Evolutionary conservation across 345 rosid species (phyloP), one percentile per base, ranked within the genome.

Genomic region (Theobroma cacao): DNA sequence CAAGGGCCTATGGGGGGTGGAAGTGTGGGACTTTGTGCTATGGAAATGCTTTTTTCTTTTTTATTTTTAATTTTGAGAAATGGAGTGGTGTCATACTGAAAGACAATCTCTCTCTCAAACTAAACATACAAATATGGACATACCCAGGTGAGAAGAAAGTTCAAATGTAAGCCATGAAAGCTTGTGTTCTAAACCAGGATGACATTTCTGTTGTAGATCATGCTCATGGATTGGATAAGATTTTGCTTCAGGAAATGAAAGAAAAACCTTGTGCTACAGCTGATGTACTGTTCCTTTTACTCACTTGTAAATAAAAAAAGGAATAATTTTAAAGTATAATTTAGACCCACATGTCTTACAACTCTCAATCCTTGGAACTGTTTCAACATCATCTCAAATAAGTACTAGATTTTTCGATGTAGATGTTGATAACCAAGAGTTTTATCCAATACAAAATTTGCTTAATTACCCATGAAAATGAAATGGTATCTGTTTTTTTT

Each of bases 1-100:
- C 86, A 75, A 83, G 86, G 87, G 75, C 72, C 65, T 77, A 79
- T 77, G 86, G 86, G 87, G 86, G 82, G 36, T 2, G 14, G 78
- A 48, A 78, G 80, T 45, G 88, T 80, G 79, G 86, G 84, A 56
- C 77, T 82, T 83, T 74, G 86, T 77, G 87, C 38, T 38, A 75
- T 81, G 62, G 59, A 77, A 87, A 79, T 82, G 83, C 80, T 3
- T 80, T 80, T n/a, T n/a, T n/a, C n/a, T n/a, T n/a, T n/a, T n/a
- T n/a, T n/a, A n/a, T n/a, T n/a, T 75, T 61, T 40, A 80, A 88
- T 81, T 86, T 87, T 79, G 90, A 88, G 85, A 80, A 82, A 53
- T 83, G 91, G 79, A 80, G 26, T 71, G 53, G 2, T 18, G 64
- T 34, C 33, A 38, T 75, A 73, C 41, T 14, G n/a, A n/a, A 53